Percentiles rank a stretch among this genome's conserved stretches.
These are phyloP conservation scores for Blastomyces silverae DNA, from an alignment of 2,329 filamentous ascomycete species.

Conservation along the genomic window DNA sequence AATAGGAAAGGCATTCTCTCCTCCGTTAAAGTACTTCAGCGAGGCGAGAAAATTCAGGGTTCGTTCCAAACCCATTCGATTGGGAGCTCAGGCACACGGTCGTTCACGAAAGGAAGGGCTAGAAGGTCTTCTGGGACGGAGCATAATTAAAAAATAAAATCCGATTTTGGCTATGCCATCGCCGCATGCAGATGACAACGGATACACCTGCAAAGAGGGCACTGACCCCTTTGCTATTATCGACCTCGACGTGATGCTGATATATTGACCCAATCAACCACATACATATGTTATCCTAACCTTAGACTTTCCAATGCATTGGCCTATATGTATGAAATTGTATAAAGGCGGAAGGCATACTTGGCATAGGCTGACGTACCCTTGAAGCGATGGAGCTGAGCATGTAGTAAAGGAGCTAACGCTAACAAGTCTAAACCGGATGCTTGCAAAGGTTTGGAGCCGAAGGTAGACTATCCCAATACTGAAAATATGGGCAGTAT, in stretches of 20 bases:
- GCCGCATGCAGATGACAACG: no score
- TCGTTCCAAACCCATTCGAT: neutral
- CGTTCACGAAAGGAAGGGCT: neutral
- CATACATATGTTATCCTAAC: neutral
- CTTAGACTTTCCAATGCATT: neutral
- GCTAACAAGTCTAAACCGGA: no score
- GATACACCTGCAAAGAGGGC: neutral
- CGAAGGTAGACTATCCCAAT: no score
- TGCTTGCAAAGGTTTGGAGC: neutral
- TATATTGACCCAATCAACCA: slow-evolving; percentile 2
- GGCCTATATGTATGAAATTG: no score
- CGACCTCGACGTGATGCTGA: neutral
- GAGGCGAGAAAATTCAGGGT: neutral
- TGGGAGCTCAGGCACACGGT: neutral
- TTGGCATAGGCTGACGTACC: slow-evolving; percentile 1
- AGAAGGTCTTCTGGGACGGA: neutral
- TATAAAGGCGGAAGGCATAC: neutral
- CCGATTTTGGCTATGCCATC: neutral
- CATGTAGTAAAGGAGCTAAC: neutral
- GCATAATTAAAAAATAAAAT: neutral
- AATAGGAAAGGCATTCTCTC: neutral
- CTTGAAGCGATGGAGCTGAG: neutral
- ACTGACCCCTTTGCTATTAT: slow-evolving; percentile 6
- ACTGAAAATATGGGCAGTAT: neutral
- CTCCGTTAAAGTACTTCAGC: neutral